These are phyloP conservation scores for Exophiala mesophila DNA, from an alignment of 2,329 filamentous ascomycete genomes.

Conservation along the genomic window DNA sequence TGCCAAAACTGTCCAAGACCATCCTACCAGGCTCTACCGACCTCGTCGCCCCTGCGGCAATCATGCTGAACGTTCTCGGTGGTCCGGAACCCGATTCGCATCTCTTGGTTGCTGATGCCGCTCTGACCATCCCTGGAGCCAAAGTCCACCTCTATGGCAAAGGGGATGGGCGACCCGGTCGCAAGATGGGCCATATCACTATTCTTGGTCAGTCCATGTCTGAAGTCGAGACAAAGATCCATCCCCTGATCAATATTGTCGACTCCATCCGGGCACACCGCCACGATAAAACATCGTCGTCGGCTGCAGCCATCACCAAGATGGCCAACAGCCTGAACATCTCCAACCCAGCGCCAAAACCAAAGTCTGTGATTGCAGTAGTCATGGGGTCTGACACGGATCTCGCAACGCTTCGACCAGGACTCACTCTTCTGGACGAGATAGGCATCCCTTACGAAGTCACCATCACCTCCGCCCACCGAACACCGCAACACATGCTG, in stretches of 20 bases:
- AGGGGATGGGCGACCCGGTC: constrained; percentile 70
- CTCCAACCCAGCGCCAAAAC: constrained; percentile 19
- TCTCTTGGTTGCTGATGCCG: constrained; percentile 54
- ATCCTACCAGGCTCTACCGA: constrained; percentile 48
- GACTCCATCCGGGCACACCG: constrained; percentile 74
- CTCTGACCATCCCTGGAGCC: constrained; percentile 55
- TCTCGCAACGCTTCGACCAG: constrained; percentile 29
- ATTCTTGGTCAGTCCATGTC: constrained; percentile 65
- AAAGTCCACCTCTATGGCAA: constrained; percentile 89
- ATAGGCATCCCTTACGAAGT: constrained; percentile 31
- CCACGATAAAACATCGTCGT: constrained; percentile 30
- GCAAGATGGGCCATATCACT: constrained; percentile 95
- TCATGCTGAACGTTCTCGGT: constrained; percentile 54
- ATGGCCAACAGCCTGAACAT: constrained; percentile 17
- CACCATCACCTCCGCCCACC: constrained; percentile 46
- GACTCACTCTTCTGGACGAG: constrained; percentile 29
- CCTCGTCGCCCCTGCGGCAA: constrained; percentile 42
- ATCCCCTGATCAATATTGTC: constrained; percentile 67
- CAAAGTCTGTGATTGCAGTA: constrained; percentile 38
- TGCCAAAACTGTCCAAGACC: constrained; percentile 54
- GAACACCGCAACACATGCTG: constrained; percentile 62
- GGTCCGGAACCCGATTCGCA: constrained; percentile 57
- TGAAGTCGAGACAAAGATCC: constrained; percentile 62
- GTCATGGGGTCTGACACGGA: constrained; percentile 46
- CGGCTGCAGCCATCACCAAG: constrained; percentile 14